Evolutionary conservation across 768 basidiomycete genomes (phyloP), one percentile per base, ranked within the genome.

Genomic region (Cubamyces sp.): DNA sequence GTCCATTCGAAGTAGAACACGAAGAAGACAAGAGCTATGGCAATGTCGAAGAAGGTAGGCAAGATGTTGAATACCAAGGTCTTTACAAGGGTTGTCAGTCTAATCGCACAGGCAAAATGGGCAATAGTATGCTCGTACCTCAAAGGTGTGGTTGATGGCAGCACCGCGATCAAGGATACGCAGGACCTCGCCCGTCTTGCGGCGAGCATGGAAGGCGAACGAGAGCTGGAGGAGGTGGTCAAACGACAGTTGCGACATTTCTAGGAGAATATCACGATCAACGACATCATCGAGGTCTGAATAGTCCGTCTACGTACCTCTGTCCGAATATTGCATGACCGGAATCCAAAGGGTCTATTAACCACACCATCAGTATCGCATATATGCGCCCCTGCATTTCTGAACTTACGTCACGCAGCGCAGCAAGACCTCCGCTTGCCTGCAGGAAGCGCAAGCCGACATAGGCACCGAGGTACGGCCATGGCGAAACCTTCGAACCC

Each of bases 161-260:
- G 88, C 88, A 3, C 93, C 91, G 57, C 92, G 85, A 66, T 91
- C 89, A 23, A 94, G 80, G 49, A 94, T 91, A 21, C 90, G 84
- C 14, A 94, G 80, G 11, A 94, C 81, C 70, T 95, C 92, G 26
- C 93, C 94, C 1, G 94, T 92, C 78, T 91, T 94, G 50, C 87
- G 82, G 57, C 82, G 88, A 5, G 85, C 90, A 71, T 90, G 93
- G 83, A 89, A 94, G 5, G 88, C 83, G 65, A 95, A 87, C 1
- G 91, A 92, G 4, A 98, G 84, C 63, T 92, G 91, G 11, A 98
- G 80, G 2, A 97, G 76, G 69, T 96, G 95, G 62, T 94, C 85
- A 75, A 91, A 92, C 11, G 93, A 90, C 54, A 95, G 78, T 68
- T 87, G 82, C 1, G 88, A 89, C 93, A 96, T 95, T 74, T 92